Evolutionary conservation across 306 rosid species (phyloP), one percentile per base, ranked within the genome.

Genomic region (Fragaria iinumae): DNA sequence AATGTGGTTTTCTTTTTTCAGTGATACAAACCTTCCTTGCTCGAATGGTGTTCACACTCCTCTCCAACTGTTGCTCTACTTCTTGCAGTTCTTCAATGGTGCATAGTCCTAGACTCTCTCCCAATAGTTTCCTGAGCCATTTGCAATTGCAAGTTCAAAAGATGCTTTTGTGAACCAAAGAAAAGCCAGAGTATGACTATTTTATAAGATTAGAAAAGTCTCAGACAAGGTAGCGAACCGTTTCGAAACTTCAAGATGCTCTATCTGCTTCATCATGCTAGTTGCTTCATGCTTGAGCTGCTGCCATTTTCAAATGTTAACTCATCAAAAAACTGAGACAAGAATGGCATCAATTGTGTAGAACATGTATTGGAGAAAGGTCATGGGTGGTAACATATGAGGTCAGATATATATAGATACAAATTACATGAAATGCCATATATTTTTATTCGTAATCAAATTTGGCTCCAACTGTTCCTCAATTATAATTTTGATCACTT

Each of bases 231-330:
- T 8, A 17, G 25, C 72, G 43, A 81, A 94, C 97, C 95, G 67
- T 82, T 94, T 92, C 36, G 95, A 76, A 73, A 75, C 84, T 84
- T 94, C 98, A 69, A 91, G 96, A 60, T 69, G 72, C 67, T 89
- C 95, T 69, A 92, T 85, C 72, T 91, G 87, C 87, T 84, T 86
- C 89, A 84, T 82, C 92, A 91, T 84, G 77, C 11, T 77, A 76
- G 79, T 79, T 55, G 90, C 86, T 86, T 88, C 94, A 78, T 88
- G 84, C 83, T 86, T 86, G 87, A 89, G 62, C 38, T 80, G 87
- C 98, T 94, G 95, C 79, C 53, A 83, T 32, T 69, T 56, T 53
- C 23, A 69, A 52, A 16, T 29, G 39, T 11, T 14, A 29, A 34
- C 69, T 38, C 71, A 43, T 57, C 44, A 74, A 6, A 55, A 16